Conservation (phyloP, 1,284 basidiomycete species). For the Trichosporon coremiiforme region DNA sequence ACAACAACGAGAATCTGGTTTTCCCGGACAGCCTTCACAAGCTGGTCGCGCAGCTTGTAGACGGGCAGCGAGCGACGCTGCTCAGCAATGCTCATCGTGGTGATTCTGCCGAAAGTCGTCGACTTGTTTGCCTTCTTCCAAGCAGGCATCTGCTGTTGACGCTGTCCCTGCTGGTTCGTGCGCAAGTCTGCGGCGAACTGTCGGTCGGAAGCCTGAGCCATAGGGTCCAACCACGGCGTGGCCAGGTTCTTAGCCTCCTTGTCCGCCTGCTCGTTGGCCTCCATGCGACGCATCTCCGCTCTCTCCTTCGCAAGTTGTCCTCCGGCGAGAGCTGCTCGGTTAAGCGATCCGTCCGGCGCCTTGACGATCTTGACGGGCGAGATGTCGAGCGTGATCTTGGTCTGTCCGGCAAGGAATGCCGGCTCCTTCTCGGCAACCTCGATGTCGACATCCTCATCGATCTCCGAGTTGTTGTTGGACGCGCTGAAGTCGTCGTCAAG, state of each 20-base stretch:
- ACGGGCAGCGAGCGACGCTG: slow-evolving; percentile 90
- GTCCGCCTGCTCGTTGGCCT: slow-evolving; percentile 91
- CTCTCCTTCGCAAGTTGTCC: slow-evolving; percentile 93
- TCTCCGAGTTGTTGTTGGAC: slow-evolving; percentile 75
- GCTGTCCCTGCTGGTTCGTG: slow-evolving; percentile 69
- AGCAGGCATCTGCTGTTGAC: slow-evolving; percentile 70
- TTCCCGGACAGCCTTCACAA: slow-evolving; percentile 89
- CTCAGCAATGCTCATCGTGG: slow-evolving; percentile 86
- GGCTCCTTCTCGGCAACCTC: slow-evolving; percentile 97
- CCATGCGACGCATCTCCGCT: slow-evolving; percentile 88
- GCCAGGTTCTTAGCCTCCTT: slow-evolving; percentile 90
- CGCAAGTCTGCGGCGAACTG: slow-evolving; percentile 93
- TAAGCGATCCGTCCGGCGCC: slow-evolving; percentile 90
- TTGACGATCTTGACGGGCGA: slow-evolving; percentile 97
- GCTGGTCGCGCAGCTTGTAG: slow-evolving; percentile 88
- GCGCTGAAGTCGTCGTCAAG: slow-evolving; percentile 86
- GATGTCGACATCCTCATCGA: slow-evolving; percentile 95
- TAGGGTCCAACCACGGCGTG: slow-evolving; percentile 96
- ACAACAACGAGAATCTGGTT: slow-evolving; percentile 94
- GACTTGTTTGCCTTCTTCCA: slow-evolving; percentile 98
- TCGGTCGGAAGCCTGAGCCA: slow-evolving; percentile 83
- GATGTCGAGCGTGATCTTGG: slow-evolving; percentile 89
- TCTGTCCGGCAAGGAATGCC: slow-evolving; percentile 93
- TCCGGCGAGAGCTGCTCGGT: slow-evolving; percentile 91
- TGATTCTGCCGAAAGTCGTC: slow-evolving; percentile 91